A percentile compares a stretch with the other conserved stretches of the same genome.
Evolutionary conservation across 257 asterid genomes (phyloP).

Genomic region (Capsicum baccatum): DNA sequence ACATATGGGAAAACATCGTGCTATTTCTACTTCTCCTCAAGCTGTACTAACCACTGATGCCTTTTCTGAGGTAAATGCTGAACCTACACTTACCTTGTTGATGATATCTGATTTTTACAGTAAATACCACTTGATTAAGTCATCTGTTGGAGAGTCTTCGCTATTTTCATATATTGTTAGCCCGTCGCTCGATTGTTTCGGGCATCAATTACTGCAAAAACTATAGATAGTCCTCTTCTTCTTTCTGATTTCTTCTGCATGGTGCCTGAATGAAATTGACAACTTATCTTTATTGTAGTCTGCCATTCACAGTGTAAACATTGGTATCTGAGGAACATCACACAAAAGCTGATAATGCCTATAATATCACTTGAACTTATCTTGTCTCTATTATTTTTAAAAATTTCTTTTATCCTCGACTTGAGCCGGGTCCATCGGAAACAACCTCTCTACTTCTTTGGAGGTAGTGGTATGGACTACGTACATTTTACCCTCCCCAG

Average conservation of each 20-base stretch:
- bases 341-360: neutral
- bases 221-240: neutral
- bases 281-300: neutral
- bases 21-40: slow-evolving; percentile 48
- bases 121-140: neutral
- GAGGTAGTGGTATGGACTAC: too few species aligned
- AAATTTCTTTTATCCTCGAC: neutral
- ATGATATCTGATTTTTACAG: neutral
- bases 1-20: slow-evolving; percentile 60
- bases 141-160: neutral
- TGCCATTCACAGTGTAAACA: neutral
- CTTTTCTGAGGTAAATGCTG: slow-evolving; percentile 60
- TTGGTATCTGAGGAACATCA: neutral
- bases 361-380: neutral
- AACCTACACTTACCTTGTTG: neutral
- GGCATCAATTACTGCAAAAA: neutral
- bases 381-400: too few species aligned
- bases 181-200: neutral
- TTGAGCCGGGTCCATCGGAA: too few species aligned
- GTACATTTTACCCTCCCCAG: too few species aligned
- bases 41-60: slow-evolving; percentile 71
- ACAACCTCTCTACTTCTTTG: too few species aligned
- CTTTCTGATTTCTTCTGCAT: slow-evolving; percentile 21
- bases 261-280: neutral
- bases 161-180: neutral